Evolutionary conservation across 2,329 filamentous ascomycete species (phyloP), one percentile per base, ranked within the genome.

Genomic region (Ceratocystis smalleyi): DNA sequence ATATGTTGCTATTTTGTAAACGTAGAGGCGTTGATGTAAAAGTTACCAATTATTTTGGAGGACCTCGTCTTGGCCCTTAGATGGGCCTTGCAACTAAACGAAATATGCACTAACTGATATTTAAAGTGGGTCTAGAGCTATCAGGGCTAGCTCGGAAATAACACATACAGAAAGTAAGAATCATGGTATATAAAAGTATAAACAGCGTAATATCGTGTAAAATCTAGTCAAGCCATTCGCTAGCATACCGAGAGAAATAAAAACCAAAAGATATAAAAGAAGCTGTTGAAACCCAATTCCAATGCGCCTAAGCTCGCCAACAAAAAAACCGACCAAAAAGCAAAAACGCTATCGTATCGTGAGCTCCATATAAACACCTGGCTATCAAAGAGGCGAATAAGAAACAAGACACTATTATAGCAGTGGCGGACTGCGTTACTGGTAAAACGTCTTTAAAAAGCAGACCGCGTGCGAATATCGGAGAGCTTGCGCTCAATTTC

Each of bases 401-500:
- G 30, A 40, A 22, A 47, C 17, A 15, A 19, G 40, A n/a, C 40
- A 47, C 47, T 43, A 22, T 43, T 47, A 61, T 22, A 32, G 35
- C 49, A 59, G 60, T 22, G 40, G 30, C 47, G 43, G 51, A 47
- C 35, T 57, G 51, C 43, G 45, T 43, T 55, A 55, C 45, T 40
- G 45, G 30, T 69, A 73, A 55, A 77, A 67, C 67, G n/a, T 78
- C 15, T 67, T 77, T 75, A 83, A 69, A 84, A 83, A 57, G 81
- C 81, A 67, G 81, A 83, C 64, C 81, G 75, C 43, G 81, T 83
- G 60, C 81, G 81, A 60, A 83, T 77, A 67, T 84, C 81, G 67
- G 88, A 91, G 71, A 99, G 92, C 77, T 96, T 96, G 71, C 94
- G 85, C 79, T 99, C 95, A 71, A 99, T 94, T 75, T 97, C 89